Base-by-base conservation (phyloP, 2,329 filamentous ascomycete species). In the Albifimbria verrucaria region DNA sequence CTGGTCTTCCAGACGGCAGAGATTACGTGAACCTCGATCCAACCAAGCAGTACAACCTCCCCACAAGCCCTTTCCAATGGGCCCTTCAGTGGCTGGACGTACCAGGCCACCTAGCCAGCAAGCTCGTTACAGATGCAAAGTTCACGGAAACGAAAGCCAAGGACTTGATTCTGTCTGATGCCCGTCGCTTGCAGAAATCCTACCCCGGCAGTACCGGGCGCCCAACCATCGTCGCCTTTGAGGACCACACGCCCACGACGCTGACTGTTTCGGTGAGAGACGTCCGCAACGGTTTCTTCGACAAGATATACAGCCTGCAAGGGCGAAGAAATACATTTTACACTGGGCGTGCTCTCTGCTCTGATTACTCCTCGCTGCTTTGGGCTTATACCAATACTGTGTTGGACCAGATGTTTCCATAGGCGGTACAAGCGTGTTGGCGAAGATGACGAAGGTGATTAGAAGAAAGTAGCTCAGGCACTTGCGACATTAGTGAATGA, bases 321-420 rank as follows among this genome's bases (percentile, higher is more conserved):
- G 69, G 71, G 0, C 52, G 62, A 26, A 58, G 61, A 1, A 70
- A 63, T 42, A 74, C 71, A 0, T 74, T 64, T 53, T 75, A 69
- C 54, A 68, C 71, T 1, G 71, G 68, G 2, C 52, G 23, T 17
- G 47, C 55, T 18, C 51, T 50, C n/a, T 51, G 50, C 24, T 65
- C 65, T 0, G 62, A 65, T 1, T 64, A 65, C 32, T 61, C 62
- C 2, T 56, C 60, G 0, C 53, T 60, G 11, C 50, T 65, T 4
- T 65, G 62, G 61, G 53, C 56, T 6, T 64, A 61, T 3, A 65
- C 62, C 1, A 60, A 57, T 17, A 56, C 53, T 15, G 15, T 65
- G 0, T 52, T 59, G 4, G 47, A 53, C 3, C 51, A 50, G 2
- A 59, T 59, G 32, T 39, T 39, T n/a, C 32, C 32, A 12, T 39